These are phyloP conservation scores for Primulina huaijiensis DNA, from an alignment of 257 asterid species.

Conservation along the genomic window DNA sequence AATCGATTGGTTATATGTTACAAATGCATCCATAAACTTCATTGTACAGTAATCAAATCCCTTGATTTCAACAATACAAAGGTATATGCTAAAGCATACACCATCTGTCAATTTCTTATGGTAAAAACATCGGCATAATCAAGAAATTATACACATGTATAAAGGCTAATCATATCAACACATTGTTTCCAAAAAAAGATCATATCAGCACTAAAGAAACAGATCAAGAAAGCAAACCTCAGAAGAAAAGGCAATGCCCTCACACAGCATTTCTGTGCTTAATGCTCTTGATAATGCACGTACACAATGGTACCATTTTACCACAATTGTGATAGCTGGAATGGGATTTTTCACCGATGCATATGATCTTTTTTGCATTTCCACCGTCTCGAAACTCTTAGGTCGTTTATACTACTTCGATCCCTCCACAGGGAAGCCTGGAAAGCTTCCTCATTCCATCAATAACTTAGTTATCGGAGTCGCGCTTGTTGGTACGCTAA, in stretches of 20 bases:
- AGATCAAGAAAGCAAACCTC: constrained; percentile 6
- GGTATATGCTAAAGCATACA: constrained; percentile 24
- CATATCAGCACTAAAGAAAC: neutral
- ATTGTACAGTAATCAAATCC: neutral
- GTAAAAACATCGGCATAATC: constrained; percentile 5
- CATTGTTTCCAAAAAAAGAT: no score
- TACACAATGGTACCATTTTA: constrained; percentile 38
- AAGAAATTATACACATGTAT: neutral
- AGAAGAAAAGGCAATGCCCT: constrained; percentile 22
- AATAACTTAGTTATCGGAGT: constrained; percentile 34
- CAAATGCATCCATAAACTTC: neutral
- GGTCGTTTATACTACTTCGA: constrained; percentile 38
- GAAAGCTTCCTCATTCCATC: constrained; percentile 33
- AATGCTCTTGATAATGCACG: constrained; percentile 36
- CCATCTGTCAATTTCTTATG: constrained; percentile 33
- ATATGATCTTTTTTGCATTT: constrained; percentile 38
- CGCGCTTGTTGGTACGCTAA: constrained; percentile 34
- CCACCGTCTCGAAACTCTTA: constrained; percentile 32
- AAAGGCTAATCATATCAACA: neutral
- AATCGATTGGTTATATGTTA: neutral
- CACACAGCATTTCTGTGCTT: constrained; percentile 30
- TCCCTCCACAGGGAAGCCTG: constrained; percentile 23
- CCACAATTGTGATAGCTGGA: constrained; percentile 35
- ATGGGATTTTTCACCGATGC: constrained; percentile 46
- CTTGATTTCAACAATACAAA: constrained; percentile 30